These are phyloP conservation scores for Penicillium sp. DNA, from an alignment of 2,329 filamentous ascomycete genomes.

Conservation along the genomic window DNA sequence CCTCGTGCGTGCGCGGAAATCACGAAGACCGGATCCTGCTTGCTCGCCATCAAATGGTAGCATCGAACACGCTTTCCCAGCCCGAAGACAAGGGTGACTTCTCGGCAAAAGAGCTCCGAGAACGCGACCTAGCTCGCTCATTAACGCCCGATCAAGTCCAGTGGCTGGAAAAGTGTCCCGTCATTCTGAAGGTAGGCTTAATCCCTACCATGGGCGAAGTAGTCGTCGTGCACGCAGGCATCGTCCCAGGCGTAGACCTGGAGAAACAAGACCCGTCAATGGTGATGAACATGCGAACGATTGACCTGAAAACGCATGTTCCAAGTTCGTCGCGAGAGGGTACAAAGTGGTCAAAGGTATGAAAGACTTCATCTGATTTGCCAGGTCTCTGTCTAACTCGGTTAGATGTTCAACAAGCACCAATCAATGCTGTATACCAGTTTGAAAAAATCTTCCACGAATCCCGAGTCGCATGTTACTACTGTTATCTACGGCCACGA, in stretches of 20 bases:
- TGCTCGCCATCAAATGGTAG: slow-evolving; percentile 48
- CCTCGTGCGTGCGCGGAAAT: slow-evolving; percentile 82
- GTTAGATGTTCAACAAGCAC: slow-evolving; percentile 49
- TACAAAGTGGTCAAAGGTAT: slow-evolving; percentile 60
- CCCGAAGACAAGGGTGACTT: slow-evolving; percentile 23
- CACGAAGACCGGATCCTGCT: slow-evolving; percentile 84
- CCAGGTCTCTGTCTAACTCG: slow-evolving; percentile 3
- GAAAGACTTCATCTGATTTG: slow-evolving; percentile 4
- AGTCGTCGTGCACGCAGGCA: slow-evolving; percentile 75
- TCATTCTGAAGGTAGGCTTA: slow-evolving; percentile 69
- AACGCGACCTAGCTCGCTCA: slow-evolving; percentile 52
- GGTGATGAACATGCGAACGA: slow-evolving; percentile 87
- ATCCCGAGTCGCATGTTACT: slow-evolving; percentile 38
- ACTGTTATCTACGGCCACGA: slow-evolving; percentile 89
- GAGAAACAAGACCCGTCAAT: slow-evolving; percentile 68
- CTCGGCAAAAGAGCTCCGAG: slow-evolving; percentile 29
- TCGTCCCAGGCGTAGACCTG: slow-evolving; percentile 68
- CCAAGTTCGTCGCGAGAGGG: slow-evolving; percentile 51
- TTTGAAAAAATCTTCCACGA: slow-evolving; percentile 14
- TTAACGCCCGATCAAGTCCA: slow-evolving; percentile 55
- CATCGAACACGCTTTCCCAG: slow-evolving; percentile 16
- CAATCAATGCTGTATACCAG: slow-evolving; percentile 30
- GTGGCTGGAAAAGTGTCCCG: slow-evolving; percentile 66
- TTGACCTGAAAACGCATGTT: slow-evolving; percentile 58
- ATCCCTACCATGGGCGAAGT: slow-evolving; percentile 58